Conservation (phyloP, 176 grass and related monocot species). For the Aegilops longissima region DNA sequence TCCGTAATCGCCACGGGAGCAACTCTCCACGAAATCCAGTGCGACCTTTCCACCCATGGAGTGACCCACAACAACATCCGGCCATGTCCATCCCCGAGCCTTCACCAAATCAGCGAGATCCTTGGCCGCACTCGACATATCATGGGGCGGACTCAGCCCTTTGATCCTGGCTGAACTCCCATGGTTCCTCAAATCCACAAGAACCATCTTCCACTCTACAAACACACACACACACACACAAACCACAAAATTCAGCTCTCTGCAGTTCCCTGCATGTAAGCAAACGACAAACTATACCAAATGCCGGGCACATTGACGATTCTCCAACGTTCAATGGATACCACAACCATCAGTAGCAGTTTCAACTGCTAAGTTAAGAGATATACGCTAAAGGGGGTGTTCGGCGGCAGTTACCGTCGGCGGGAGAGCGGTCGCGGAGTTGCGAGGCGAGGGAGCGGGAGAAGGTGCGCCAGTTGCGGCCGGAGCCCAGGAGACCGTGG, state of each 20-base stretch:
- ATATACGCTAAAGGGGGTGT: not conserved
- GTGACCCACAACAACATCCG: slow-evolving; percentile 89
- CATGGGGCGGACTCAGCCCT: slow-evolving; percentile 52
- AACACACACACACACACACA: not conserved
- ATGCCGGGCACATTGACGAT: not conserved
- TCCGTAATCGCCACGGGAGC: slow-evolving; percentile 63
- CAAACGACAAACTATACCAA: not conserved
- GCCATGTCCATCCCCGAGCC: slow-evolving; percentile 70
- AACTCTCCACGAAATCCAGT: slow-evolving; percentile 66
- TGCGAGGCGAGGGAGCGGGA: slow-evolving; percentile 68
- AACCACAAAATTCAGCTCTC: not conserved
- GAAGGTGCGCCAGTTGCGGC: slow-evolving; percentile 91
- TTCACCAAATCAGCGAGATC: slow-evolving; percentile 85
- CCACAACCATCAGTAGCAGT: not conserved
- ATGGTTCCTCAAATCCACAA: slow-evolving; percentile 93
- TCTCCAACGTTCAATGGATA: not conserved
- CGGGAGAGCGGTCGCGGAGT: slow-evolving; percentile 59
- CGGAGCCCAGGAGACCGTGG: slow-evolving; percentile 88
- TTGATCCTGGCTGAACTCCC: slow-evolving; percentile 67
- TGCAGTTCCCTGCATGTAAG: not conserved
- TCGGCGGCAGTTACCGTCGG: slow-evolving; percentile 42
- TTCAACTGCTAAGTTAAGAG: not conserved
- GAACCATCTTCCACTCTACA: slow-evolving; percentile 88
- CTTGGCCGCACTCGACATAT: slow-evolving; percentile 57
- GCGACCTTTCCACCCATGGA: slow-evolving; percentile 96